Base-by-base conservation (phyloP, 2,329 filamentous ascomycete species). In the Mollisia scopiformis region DNA sequence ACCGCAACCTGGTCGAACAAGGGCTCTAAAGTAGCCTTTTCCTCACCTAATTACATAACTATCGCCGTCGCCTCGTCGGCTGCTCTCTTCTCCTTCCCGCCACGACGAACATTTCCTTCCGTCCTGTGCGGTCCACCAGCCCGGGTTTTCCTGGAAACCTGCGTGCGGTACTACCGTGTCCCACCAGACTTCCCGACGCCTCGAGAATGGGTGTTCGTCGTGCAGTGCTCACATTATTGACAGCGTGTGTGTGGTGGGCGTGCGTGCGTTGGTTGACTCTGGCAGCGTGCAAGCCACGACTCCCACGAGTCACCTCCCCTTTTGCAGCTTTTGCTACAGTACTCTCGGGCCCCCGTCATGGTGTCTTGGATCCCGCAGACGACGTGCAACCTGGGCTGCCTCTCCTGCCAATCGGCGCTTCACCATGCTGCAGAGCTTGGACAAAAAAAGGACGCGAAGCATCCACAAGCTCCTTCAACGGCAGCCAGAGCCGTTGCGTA, bases 401-500 rank as follows among this genome's bases (percentile, higher is more conserved):
- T 6, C 25, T 6, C 47, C 52, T 35, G 16, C 62, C 62, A 64
- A 64, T 64, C 59, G 62, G 62, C 28, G 33, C 28, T 30, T 37
- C 39, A 30, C 57, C 62, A 53, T 30, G 33, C 37, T 33, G 28
- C 47, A 49, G 35, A 33, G 49, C 41, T 30, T 41, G 13, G 49
- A 51, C 59, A 46, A 19, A 51, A 27, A 43, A 54, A 27, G 30
- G 19, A 33, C n/a, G n/a, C n/a, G n/a, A n/a, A n/a, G n/a, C n/a
- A n/a, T n/a, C n/a, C n/a, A n/a, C n/a, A n/a, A n/a, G n/a, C n/a
- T n/a, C 37, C 23, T 52, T 52, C 41, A 62, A 57, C 50, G 52
- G 58, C 55, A 59, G 58, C 58, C 55, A 61, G 53, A 53, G 52
- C 56, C 62, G 57, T 64, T 63, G n/a, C n/a, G n/a, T n/a, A n/a